Evolutionary conservation across 768 basidiomycete genomes (phyloP).

Genomic region (Naematelia aurantialba): DNA sequence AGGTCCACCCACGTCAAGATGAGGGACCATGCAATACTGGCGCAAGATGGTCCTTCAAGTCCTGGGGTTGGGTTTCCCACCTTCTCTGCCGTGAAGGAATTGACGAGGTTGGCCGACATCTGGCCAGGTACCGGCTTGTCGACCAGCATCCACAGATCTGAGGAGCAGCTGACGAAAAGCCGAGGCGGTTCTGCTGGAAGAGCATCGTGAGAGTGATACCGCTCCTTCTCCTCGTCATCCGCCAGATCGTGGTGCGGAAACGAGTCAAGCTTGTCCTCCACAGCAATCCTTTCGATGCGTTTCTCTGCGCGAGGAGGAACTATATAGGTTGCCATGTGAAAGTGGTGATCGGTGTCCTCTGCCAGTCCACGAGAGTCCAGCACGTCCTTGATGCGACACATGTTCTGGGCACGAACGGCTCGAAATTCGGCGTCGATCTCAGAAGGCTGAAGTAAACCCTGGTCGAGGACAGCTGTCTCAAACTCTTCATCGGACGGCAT

Average conservation of each 20-base stretch:
- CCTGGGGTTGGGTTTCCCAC: slow-evolving; percentile 29
- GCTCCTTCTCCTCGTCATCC: slow-evolving; percentile 8
- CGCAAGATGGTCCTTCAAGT: slow-evolving; percentile 12
- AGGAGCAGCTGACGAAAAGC: slow-evolving; percentile 37
- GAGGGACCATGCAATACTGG: slow-evolving; percentile 32
- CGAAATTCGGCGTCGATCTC: neutral
- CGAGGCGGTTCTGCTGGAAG: slow-evolving; percentile 15
- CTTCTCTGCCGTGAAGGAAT: slow-evolving; percentile 29
- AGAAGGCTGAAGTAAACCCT: neutral
- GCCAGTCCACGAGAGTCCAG: slow-evolving; percentile 5
- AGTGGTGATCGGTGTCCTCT: slow-evolving; percentile 12
- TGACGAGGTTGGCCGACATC: slow-evolving; percentile 21
- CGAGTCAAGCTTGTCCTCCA: slow-evolving; percentile 20
- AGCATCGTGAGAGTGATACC: slow-evolving; percentile 1
- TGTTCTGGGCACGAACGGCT: slow-evolving; percentile 5
- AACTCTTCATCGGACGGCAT: slow-evolving; percentile 23
- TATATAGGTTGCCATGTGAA: slow-evolving; percentile 32
- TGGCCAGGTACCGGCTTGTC: slow-evolving; percentile 34
- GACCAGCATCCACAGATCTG: slow-evolving; percentile 32
- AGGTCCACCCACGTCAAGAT: slow-evolving; percentile 26
- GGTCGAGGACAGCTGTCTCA: slow-evolving; percentile 3
- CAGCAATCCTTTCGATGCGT: slow-evolving; percentile 20
- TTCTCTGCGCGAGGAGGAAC: slow-evolving; percentile 2
- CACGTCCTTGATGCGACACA: slow-evolving; percentile 20
- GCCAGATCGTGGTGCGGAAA: slow-evolving; percentile 36